Percentiles rank a stretch among this genome's conserved stretches.
phyloP scores from a whole-genome alignment of 176 grass and related monocot genomes.

The Guadua angustifolia region DNA sequence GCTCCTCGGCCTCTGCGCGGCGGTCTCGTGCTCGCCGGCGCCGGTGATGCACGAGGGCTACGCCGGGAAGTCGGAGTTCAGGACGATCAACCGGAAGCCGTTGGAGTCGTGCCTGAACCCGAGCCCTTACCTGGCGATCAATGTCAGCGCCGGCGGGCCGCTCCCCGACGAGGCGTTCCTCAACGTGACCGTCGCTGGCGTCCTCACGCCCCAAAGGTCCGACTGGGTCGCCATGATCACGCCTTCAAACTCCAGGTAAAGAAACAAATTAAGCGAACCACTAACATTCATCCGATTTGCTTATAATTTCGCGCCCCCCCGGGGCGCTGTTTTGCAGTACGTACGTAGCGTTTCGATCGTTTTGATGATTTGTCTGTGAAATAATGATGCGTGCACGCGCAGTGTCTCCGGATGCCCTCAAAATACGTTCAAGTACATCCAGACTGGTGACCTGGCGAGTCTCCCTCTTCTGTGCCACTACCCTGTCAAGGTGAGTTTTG shows the following conservation, averaged over 20 bases:
- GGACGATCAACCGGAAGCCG: conserved; percentile 70
- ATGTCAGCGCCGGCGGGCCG: conserved; percentile 31
- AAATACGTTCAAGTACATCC: conserved; percentile 48
- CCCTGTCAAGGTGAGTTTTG: conserved; percentile 73
- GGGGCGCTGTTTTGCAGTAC: no score
- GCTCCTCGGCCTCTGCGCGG: conserved; percentile 12
- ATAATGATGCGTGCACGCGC: background rate
- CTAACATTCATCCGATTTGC: background rate
- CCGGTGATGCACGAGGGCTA: conserved; percentile 47
- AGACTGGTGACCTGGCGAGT: conserved; percentile 67
- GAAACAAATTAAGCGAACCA: background rate
- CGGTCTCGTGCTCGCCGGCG: background rate
- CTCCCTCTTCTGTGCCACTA: conserved; percentile 91
- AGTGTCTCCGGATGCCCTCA: conserved; percentile 66
- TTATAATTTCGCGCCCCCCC: no score
- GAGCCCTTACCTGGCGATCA: conserved; percentile 62
- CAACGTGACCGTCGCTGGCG: conserved; percentile 63
- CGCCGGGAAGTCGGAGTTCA: conserved; percentile 72
- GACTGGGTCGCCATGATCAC: conserved; percentile 91
- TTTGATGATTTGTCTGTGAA: conserved; percentile 22
- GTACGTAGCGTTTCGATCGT: background rate
- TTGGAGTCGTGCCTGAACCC: conserved; percentile 46
- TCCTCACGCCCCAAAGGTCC: conserved; percentile 42
- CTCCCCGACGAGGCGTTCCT: conserved; percentile 67
- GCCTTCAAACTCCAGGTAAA: conserved; percentile 75